phyloP scores from a whole-genome alignment of 257 asterid genomes.

The Primulina eburnea region DNA sequence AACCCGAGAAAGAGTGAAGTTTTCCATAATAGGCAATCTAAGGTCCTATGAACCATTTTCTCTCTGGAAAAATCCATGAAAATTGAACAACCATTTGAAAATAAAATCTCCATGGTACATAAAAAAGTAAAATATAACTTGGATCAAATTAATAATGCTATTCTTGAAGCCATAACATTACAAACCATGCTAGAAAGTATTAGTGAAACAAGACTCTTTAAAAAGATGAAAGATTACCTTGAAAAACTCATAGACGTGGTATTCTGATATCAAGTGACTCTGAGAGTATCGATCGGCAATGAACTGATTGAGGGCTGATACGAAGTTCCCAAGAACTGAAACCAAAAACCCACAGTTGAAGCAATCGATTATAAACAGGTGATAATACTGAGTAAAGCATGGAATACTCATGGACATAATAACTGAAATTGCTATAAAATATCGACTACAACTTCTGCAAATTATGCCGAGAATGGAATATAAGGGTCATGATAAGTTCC shows the following conservation, averaged over 20 bases:
- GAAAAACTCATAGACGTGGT: slow-evolving; percentile 87
- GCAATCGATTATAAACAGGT: slow-evolving; percentile 10
- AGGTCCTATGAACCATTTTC: not conserved
- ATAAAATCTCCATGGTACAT: not conserved
- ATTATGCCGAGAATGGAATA: not conserved
- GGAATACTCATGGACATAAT: not conserved
- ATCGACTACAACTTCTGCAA: slow-evolving; percentile 1
- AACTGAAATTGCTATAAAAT: not conserved
- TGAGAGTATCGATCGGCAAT: slow-evolving; percentile 71
- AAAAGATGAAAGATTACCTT: slow-evolving; percentile 49
- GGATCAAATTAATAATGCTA: not conserved
- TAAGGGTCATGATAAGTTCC: slow-evolving; percentile 12
- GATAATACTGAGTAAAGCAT: not conserved
- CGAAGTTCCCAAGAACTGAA: slow-evolving; percentile 96
- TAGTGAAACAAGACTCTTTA: not conserved
- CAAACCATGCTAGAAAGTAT: not conserved
- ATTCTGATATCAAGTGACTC: slow-evolving; percentile 69
- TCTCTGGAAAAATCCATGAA: not conserved
- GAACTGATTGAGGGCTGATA: slow-evolving; percentile 83
- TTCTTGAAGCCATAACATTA: not conserved
- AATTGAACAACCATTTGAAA: not conserved
- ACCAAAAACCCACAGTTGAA: slow-evolving; percentile 22
- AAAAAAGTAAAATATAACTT: not conserved
- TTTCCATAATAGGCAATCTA: not conserved
- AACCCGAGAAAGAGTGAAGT: not conserved